Evolutionary conservation across 2,329 filamentous ascomycete genomes (phyloP).

Genomic region (Aspergillus ochraceus): DNA sequence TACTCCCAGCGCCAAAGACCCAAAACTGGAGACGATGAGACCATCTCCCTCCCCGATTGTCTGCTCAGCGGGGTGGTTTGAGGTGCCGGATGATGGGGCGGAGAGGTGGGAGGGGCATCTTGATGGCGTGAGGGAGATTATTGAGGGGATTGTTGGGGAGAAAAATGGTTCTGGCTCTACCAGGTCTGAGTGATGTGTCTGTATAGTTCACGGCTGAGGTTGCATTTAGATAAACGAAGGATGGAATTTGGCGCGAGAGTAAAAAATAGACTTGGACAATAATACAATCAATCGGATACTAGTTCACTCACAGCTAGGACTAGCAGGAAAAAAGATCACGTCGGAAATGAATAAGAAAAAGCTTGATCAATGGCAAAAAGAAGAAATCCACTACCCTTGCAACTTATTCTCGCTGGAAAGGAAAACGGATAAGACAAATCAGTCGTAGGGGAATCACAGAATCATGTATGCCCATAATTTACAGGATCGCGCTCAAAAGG

Average conservation of each 20-base stretch:
- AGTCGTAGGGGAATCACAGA: conserved; percentile 32
- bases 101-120: conserved; percentile 7
- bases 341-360: neutral
- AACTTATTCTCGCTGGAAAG: neutral
- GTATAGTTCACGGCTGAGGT: too few relatives aligned
- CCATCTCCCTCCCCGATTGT: too few relatives aligned
- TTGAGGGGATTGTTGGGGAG: conserved; percentile 16
- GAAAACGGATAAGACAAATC: conserved; percentile 10
- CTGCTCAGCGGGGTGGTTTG: conserved; percentile 31
- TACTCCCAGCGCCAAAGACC: too few relatives aligned
- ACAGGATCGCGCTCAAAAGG: conserved; percentile 62
- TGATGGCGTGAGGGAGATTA: conserved; percentile 17
- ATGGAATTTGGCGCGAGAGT: too few relatives aligned
- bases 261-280: too few relatives aligned
- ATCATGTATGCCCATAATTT: conserved; percentile 35
- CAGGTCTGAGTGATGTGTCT: too few relatives aligned
- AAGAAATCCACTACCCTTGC: neutral
- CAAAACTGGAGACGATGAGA: too few relatives aligned
- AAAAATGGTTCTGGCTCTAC: too few relatives aligned
- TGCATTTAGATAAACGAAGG: too few relatives aligned
- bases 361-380: neutral
- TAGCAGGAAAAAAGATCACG: too few relatives aligned
- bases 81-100: conserved; percentile 38
- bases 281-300: too few relatives aligned
- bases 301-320: too few relatives aligned